phyloP scores from a whole-genome alignment of 2,329 filamentous ascomycete species.

The Stagonosporopsis rhizophila region DNA sequence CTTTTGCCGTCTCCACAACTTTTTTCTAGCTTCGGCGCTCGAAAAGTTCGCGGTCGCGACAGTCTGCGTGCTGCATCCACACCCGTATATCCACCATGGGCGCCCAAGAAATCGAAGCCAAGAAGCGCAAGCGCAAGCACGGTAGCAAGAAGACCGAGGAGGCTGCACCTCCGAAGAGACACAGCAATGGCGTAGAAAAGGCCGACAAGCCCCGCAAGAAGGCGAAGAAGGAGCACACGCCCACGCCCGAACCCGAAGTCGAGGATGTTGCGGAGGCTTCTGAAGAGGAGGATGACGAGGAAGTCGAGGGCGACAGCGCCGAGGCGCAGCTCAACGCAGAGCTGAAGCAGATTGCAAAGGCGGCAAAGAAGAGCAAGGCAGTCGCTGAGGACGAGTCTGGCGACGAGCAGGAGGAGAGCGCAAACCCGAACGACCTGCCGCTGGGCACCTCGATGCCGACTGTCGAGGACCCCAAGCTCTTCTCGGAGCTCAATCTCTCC shows the following conservation, averaged over 20 bases:
- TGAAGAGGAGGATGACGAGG: conserved; percentile 42
- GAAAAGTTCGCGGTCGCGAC: conserved; percentile 27
- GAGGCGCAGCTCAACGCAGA: conserved; percentile 46
- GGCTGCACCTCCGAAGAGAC: conserved; percentile 29
- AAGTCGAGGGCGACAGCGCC: conserved; percentile 38
- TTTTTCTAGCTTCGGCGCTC: conserved; percentile 30
- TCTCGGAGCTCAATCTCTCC: conserved; percentile 82
- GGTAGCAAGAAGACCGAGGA: conserved; percentile 46
- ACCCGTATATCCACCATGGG: conserved; percentile 41
- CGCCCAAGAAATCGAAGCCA: conserved; percentile 49
- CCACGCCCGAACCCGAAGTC: conserved; percentile 40
- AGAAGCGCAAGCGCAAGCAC: conserved; percentile 60
- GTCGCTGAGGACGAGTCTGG: conserved; percentile 40
- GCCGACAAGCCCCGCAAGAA: conserved; percentile 51
- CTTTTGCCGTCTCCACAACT: conserved; percentile 27
- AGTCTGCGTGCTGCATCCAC: conserved; percentile 5
- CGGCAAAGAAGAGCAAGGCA: conserved; percentile 36
- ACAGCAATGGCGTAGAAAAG: conserved; percentile 45
- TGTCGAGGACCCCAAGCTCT: conserved; percentile 71
- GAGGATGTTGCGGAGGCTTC: conserved; percentile 27
- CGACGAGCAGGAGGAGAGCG: conserved; percentile 33
- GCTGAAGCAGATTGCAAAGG: conserved; percentile 41
- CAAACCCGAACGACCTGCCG: conserved; percentile 58
- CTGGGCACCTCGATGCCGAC: conserved; percentile 64
- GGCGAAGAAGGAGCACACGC: conserved; percentile 49